Evolutionary conservation across 2,329 filamentous ascomycete species (phyloP).

Genomic region (Byssothecium circinans): DNA sequence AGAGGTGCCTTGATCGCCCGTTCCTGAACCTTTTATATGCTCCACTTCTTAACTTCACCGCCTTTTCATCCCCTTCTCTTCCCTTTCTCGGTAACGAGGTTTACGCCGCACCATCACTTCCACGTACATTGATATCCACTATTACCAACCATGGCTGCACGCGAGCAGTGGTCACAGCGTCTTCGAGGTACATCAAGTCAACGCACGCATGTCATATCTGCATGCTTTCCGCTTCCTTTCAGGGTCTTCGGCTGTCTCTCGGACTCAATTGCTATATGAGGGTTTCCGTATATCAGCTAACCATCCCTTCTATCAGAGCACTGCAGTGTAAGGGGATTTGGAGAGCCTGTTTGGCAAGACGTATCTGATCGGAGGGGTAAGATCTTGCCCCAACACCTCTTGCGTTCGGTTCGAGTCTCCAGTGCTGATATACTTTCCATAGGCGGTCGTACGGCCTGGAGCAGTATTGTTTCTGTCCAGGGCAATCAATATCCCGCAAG

Average conservation of each 20-base stretch:
- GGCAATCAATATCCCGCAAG: conserved; percentile 30
- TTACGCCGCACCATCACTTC: conserved; percentile 1
- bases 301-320: conserved; percentile 30
- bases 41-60: neutral
- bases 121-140: neutral
- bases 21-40: neutral
- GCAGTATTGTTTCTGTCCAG: conserved; percentile 31
- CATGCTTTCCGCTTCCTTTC: conserved; percentile 6
- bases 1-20: too few relatives aligned
- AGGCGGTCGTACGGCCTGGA: conserved; percentile 45
- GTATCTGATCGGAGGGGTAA: conserved; percentile 44
- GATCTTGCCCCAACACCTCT: too few relatives aligned
- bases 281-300: neutral
- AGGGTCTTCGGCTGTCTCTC: neutral
- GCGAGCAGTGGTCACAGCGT: conserved; percentile 26
- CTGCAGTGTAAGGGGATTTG: conserved; percentile 28
- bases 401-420: too few relatives aligned
- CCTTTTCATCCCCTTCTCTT: neutral
- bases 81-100: neutral
- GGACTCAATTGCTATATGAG: neutral
- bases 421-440: neutral
- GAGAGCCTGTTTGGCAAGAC: conserved; percentile 37
- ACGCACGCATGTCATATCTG: neutral
- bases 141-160: conserved; percentile 20
- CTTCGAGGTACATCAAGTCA: conserved; percentile 27